These are phyloP conservation scores for Aspergillus pseudonomiae DNA, from an alignment of 2,329 filamentous ascomycete species.

Conservation along the genomic window DNA sequence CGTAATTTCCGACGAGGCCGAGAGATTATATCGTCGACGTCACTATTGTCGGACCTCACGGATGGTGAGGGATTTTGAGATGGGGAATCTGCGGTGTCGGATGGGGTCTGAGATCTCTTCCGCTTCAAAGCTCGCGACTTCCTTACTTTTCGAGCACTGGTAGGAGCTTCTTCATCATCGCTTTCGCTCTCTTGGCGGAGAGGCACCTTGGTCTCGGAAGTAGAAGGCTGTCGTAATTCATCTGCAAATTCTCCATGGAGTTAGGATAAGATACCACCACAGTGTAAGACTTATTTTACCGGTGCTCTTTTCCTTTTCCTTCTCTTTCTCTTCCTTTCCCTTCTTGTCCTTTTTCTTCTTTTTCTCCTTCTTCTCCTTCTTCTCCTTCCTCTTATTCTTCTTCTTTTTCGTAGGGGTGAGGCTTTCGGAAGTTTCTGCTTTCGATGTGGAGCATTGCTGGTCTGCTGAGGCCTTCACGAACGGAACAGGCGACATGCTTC, in stretches of 20 bases:
- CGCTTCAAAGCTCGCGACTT: slow-evolving; percentile 14
- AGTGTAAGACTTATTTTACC: not conserved
- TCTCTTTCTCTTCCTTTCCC: not conserved
- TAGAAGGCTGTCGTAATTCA: not conserved
- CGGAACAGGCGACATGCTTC: slow-evolving; percentile 11
- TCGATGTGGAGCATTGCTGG: slow-evolving; percentile 3
- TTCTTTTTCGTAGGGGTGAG: slow-evolving; percentile 8
- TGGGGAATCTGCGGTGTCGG: slow-evolving; percentile 8
- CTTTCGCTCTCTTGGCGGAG: slow-evolving; percentile 20
- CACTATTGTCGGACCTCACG: slow-evolving; percentile 27
- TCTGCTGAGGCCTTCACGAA: slow-evolving; percentile 10
- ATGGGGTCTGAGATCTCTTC: slow-evolving; percentile 18
- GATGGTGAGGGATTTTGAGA: slow-evolving; percentile 3
- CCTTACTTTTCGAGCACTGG: slow-evolving; percentile 19
- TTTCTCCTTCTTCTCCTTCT: not conserved
- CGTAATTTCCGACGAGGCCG: slow-evolving; percentile 33
- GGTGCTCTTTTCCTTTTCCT: slow-evolving; percentile 1
- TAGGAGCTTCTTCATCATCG: slow-evolving; percentile 14
- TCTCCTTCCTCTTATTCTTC: slow-evolving; percentile 7
- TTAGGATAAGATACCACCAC: not conserved
- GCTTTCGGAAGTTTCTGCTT: slow-evolving; percentile 6
- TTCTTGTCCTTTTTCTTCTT: not conserved
- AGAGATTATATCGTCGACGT: slow-evolving; percentile 31
- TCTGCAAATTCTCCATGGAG: not conserved
- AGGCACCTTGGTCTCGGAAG: not conserved